Conservation (phyloP, 176 grass and related monocot genomes). For the Ensete glaucum region DNA sequence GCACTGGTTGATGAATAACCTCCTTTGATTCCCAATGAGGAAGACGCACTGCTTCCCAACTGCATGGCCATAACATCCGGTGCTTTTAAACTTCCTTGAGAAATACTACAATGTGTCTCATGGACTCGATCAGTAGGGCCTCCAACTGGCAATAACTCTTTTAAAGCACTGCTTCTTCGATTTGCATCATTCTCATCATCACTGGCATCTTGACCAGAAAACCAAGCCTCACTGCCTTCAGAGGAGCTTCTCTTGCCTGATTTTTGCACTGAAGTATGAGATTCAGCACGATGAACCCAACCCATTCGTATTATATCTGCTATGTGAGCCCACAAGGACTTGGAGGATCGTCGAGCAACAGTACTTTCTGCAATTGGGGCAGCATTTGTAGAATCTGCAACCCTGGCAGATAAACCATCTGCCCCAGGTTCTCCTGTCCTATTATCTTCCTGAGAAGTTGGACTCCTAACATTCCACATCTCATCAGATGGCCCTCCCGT, state of each 20-base stretch:
- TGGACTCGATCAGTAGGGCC: conserved; percentile 5
- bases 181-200: conserved; percentile 27
- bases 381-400: conserved; percentile 27
- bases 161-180: conserved; percentile 11
- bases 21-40: conserved; percentile 7
- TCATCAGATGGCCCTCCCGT: conserved; percentile 65
- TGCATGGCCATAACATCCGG: not conserved
- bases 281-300: conserved; percentile 49
- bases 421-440: conserved; percentile 35
- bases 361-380: conserved; percentile 49
- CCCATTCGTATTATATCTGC: conserved; percentile 82
- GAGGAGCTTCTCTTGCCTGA: conserved; percentile 71
- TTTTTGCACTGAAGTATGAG: conserved; percentile 41
- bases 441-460: conserved; percentile 52
- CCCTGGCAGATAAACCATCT: conserved; percentile 29
- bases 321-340: conserved; percentile 79
- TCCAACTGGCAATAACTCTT: conserved; percentile 17
- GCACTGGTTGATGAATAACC: conserved; percentile 20
- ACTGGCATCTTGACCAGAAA: conserved; percentile 59
- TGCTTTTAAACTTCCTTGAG: conserved; percentile 3
- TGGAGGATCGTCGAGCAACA: conserved; percentile 46
- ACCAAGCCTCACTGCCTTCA: conserved; percentile 65
- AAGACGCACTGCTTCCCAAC: not conserved
- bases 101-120: not conserved
- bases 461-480: conserved; percentile 51